These are phyloP conservation scores for Tolypocladium capitatum DNA, from an alignment of 2,329 filamentous ascomycete species.

Conservation along the genomic window DNA sequence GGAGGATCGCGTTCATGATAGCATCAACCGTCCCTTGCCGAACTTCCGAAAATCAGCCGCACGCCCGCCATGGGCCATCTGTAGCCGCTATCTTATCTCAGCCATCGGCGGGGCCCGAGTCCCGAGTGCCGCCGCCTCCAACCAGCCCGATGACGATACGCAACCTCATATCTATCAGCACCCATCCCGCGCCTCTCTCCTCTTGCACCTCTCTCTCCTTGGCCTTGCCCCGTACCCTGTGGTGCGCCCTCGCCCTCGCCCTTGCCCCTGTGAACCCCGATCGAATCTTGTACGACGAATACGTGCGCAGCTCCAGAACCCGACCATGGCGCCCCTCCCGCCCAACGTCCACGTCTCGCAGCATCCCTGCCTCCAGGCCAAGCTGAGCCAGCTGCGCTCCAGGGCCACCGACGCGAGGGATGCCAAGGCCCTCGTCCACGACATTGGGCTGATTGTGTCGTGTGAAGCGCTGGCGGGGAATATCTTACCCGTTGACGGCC, in stretches of 20 bases:
- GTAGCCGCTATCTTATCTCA: too few relatives aligned
- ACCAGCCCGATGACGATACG: background rate
- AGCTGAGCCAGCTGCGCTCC: constrained; percentile 81
- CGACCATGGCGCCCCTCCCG: constrained; percentile 30
- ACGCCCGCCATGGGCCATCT: too few relatives aligned
- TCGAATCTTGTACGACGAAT: background rate
- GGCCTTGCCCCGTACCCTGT: background rate
- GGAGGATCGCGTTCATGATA: background rate
- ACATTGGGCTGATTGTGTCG: constrained; percentile 71
- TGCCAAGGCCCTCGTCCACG: constrained; percentile 70
- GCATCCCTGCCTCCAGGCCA: constrained; percentile 77
- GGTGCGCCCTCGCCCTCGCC: background rate
- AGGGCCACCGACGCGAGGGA: constrained; percentile 56
- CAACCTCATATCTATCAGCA: background rate
- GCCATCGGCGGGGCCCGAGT: too few relatives aligned
- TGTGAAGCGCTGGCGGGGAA: constrained; percentile 64
- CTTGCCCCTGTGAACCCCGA: background rate
- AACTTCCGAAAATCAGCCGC: background rate
- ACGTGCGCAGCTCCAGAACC: background rate
- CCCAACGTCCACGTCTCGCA: constrained; percentile 62
- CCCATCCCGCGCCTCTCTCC: background rate
- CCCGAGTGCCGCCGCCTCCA: background rate
- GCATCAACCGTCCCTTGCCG: background rate
- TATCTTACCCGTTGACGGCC: constrained; percentile 42
- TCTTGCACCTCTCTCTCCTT: background rate